Evolutionary conservation across 352 stramenopile species (phyloP).

Genomic region (Phytophthora capsici): DNA sequence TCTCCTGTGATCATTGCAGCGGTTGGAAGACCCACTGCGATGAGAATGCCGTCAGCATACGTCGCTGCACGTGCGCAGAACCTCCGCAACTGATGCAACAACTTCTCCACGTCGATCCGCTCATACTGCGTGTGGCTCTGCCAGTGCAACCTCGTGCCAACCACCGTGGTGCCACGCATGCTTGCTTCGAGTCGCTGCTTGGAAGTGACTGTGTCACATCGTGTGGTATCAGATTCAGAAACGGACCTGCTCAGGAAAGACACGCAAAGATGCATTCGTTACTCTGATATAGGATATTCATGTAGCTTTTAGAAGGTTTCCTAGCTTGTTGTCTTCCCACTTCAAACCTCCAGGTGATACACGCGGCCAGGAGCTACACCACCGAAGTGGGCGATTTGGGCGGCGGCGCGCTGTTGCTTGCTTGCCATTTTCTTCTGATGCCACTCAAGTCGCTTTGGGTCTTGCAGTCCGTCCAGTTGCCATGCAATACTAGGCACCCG

Average conservation of each 20-base stretch:
- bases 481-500: slow-evolving; percentile 80
- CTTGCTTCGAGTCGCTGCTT: slow-evolving; percentile 5
- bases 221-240: slow-evolving; percentile 27
- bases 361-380: slow-evolving; percentile 49
- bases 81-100: slow-evolving; percentile 40
- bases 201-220: slow-evolving; percentile 20
- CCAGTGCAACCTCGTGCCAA: slow-evolving; percentile 69
- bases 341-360: slow-evolving; percentile 49
- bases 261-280: neutral
- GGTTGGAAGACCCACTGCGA: slow-evolving; percentile 55
- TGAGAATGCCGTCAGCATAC: slow-evolving; percentile 53
- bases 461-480: slow-evolving; percentile 73
- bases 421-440: slow-evolving; percentile 96
- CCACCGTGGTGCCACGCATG: slow-evolving; percentile 38
- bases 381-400: slow-evolving; percentile 74
- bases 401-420: slow-evolving; percentile 86
- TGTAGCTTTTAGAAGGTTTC: neutral
- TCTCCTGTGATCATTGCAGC: slow-evolving; percentile 6
- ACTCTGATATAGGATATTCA: neutral
- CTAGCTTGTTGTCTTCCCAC: neutral
- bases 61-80: slow-evolving; percentile 52
- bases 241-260: slow-evolving; percentile 9
- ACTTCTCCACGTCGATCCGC: slow-evolving; percentile 40
- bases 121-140: slow-evolving; percentile 51
- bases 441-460: slow-evolving; percentile 85